Evolutionary conservation across 2,329 filamentous ascomycete genomes (phyloP).

Genomic region (Alternaria sp.): DNA sequence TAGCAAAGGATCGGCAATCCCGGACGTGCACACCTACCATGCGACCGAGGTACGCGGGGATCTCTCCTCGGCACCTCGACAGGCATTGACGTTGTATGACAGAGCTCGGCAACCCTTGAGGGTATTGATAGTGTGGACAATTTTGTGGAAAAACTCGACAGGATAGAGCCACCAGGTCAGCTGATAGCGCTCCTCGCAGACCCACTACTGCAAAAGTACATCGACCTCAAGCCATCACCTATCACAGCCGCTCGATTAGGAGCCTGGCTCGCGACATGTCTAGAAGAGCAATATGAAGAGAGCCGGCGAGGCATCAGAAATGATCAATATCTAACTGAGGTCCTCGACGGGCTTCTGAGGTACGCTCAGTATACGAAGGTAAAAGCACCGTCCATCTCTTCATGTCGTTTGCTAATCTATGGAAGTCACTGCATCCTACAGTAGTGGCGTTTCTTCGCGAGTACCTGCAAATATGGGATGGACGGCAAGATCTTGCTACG

Average conservation of each 20-base stretch:
- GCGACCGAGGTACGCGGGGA: slow-evolving; percentile 65
- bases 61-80: neutral
- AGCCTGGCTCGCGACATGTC: slow-evolving; percentile 50
- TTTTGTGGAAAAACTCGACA: slow-evolving; percentile 77
- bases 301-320: slow-evolving; percentile 27
- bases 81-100: slow-evolving; percentile 20
- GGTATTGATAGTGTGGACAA: slow-evolving; percentile 76
- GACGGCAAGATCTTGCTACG: slow-evolving; percentile 39
- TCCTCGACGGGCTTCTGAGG: slow-evolving; percentile 45
- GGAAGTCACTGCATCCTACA: slow-evolving; percentile 44
- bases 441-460: slow-evolving; percentile 45
- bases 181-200: slow-evolving; percentile 79
- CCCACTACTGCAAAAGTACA: slow-evolving; percentile 77
- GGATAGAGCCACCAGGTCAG: slow-evolving; percentile 82
- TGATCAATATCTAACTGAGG: slow-evolving; percentile 36
- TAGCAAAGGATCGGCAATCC: slow-evolving; percentile 62
- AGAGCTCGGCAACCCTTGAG: slow-evolving; percentile 66
- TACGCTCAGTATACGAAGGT: slow-evolving; percentile 51
- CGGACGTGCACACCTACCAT: slow-evolving; percentile 76
- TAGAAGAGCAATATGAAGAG: slow-evolving; percentile 49
- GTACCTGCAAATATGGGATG: slow-evolving; percentile 52
- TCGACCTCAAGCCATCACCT: slow-evolving; percentile 62
- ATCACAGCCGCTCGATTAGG: slow-evolving; percentile 43
- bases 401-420: slow-evolving; percentile 13
- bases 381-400: neutral